phyloP scores from a whole-genome alignment of 2,329 filamentous ascomycete species.

The Dothistroma pini region DNA sequence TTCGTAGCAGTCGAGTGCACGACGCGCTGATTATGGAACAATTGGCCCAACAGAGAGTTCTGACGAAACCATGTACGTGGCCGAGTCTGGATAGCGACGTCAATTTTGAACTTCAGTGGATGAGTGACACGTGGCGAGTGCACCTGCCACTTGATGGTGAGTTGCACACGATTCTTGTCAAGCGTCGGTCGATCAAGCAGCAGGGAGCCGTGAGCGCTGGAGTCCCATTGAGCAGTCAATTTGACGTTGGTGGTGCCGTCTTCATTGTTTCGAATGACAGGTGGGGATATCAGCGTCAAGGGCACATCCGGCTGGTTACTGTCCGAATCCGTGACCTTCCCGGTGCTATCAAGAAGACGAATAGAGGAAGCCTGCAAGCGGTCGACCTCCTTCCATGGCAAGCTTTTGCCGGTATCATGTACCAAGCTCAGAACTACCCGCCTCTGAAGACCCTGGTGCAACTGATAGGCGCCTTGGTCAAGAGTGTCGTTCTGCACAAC shows the following conservation, averaged over 20 bases:
- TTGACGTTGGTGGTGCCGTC: slow-evolving; percentile 88
- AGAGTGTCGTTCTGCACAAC: slow-evolving; percentile 80
- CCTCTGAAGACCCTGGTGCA: slow-evolving; percentile 91
- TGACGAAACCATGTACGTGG: slow-evolving; percentile 81
- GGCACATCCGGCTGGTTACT: slow-evolving; percentile 68
- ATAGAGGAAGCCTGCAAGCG: slow-evolving; percentile 75
- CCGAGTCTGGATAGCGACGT: slow-evolving; percentile 77
- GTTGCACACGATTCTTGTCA: slow-evolving; percentile 89
- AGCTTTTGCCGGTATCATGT: slow-evolving; percentile 80
- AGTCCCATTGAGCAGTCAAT: slow-evolving; percentile 93
- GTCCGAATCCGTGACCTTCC: slow-evolving; percentile 72
- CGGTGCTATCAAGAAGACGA: slow-evolving; percentile 76
- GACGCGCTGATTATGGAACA: slow-evolving; percentile 81
- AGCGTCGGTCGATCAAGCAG: slow-evolving; percentile 88
- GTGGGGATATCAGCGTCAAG: slow-evolving; percentile 72
- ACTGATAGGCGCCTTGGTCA: slow-evolving; percentile 86
- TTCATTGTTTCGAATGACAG: slow-evolving; percentile 76
- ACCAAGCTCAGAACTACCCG: slow-evolving; percentile 84
- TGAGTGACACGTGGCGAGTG: slow-evolving; percentile 78
- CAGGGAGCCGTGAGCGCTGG: slow-evolving; percentile 85
- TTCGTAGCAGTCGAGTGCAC: slow-evolving; percentile 83
- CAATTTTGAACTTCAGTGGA: slow-evolving; percentile 80
- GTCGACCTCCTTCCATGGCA: slow-evolving; percentile 84
- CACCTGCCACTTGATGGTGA: slow-evolving; percentile 83
- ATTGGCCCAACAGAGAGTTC: slow-evolving; percentile 77